Percentiles rank a stretch among this genome's conserved stretches.
Conservation (phyloP, 768 basidiomycete genomes). For the Termitomyces sp. region DNA sequence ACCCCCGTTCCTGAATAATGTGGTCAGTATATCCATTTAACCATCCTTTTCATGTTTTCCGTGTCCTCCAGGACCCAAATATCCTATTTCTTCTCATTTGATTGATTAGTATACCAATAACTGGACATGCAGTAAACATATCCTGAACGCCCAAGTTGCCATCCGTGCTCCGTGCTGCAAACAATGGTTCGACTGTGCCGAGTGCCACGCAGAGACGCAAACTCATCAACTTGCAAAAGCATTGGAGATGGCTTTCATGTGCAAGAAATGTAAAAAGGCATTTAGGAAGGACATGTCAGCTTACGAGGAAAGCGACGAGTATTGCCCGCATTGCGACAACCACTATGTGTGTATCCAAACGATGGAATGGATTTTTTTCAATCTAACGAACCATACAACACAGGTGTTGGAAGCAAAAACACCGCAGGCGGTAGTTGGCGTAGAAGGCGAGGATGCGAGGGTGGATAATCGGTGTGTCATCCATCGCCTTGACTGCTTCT, state of each 20-base stretch:
- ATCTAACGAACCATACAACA: not conserved
- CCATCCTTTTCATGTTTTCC: not conserved
- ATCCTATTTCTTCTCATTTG: slow-evolving; percentile 10
- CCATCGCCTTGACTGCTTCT: not conserved
- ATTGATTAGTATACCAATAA: slow-evolving; percentile 18
- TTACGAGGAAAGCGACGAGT: slow-evolving; percentile 98
- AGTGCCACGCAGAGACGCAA: slow-evolving; percentile 88
- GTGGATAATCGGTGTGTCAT: slow-evolving; percentile 73
- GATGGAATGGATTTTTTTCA: no score
- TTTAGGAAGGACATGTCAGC: slow-evolving; percentile 91
- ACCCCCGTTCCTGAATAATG: not conserved
- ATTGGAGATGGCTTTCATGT: slow-evolving; percentile 55
- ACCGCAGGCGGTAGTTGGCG: slow-evolving; percentile 76
- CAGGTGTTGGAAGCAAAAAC: slow-evolving; percentile 93
- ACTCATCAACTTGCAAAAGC: slow-evolving; percentile 71
- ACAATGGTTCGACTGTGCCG: slow-evolving; percentile 94
- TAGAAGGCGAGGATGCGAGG: slow-evolving; percentile 90
- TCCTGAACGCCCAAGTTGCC: slow-evolving; percentile 93
- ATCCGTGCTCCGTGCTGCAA: slow-evolving; percentile 97
- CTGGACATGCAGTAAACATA: slow-evolving; percentile 70
- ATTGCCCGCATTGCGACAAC: slow-evolving; percentile 97
- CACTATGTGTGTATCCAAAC: slow-evolving; percentile 74
- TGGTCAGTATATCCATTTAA: slow-evolving; percentile 9
- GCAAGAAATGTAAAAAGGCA: slow-evolving; percentile 72
- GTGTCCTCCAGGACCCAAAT: not conserved